These are phyloP conservation scores for Cadophora gregata DNA, from an alignment of 2,329 filamentous ascomycete species.

Conservation along the genomic window DNA sequence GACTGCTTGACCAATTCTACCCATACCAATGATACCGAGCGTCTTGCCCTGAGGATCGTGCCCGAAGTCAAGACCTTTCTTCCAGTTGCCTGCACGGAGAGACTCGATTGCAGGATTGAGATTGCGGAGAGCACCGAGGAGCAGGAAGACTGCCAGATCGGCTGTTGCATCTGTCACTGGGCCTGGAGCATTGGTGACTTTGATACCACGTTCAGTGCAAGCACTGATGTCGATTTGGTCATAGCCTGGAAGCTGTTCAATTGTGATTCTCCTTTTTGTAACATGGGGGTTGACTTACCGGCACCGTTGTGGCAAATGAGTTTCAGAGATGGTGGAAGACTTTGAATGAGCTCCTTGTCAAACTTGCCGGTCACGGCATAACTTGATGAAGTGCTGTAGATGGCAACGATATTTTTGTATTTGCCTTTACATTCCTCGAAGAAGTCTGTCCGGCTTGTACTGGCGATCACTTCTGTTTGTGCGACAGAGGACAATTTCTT, in stretches of 20 bases:
- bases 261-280: background rate
- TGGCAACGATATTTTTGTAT: slow-evolving; percentile 24
- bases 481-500: slow-evolving; percentile 13
- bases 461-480: slow-evolving; percentile 24
- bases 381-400: slow-evolving; percentile 27
- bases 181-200: slow-evolving; percentile 76
- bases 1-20: slow-evolving; percentile 76
- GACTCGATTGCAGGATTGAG: slow-evolving; percentile 47
- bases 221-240: slow-evolving; percentile 74
- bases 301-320: slow-evolving; percentile 47
- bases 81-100: slow-evolving; percentile 46
- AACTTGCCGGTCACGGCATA: slow-evolving; percentile 46
- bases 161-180: slow-evolving; percentile 66
- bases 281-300: slow-evolving; percentile 25
- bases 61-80: slow-evolving; percentile 42
- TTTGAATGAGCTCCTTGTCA: slow-evolving; percentile 69
- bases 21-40: slow-evolving; percentile 82
- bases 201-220: slow-evolving; percentile 63
- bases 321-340: slow-evolving; percentile 51
- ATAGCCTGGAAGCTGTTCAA: slow-evolving; percentile 64
- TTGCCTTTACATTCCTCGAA: slow-evolving; percentile 21
- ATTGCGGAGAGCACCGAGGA: slow-evolving; percentile 56
- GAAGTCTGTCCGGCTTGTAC: slow-evolving; percentile 21
- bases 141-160: background rate
- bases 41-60: slow-evolving; percentile 76